Evolutionary conservation across 2,329 filamentous ascomycete species (phyloP).

Genomic region (Juglanconis oblonga): DNA sequence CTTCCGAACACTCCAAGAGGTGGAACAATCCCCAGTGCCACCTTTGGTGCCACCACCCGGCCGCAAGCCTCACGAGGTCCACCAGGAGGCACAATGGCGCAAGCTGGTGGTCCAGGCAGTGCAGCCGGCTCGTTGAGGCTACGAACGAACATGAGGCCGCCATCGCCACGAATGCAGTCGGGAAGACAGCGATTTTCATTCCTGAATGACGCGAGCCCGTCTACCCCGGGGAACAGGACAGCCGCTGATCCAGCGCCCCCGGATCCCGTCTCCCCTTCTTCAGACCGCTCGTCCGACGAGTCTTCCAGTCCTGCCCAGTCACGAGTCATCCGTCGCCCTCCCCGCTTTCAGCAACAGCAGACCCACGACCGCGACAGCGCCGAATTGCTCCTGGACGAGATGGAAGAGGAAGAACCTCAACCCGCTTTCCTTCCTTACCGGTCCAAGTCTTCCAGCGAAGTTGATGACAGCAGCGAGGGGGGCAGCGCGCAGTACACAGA

Average conservation of each 20-base stretch:
- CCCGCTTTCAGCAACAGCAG: slow-evolving; percentile 41
- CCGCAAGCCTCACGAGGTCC: slow-evolving; percentile 46
- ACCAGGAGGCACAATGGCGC: slow-evolving; percentile 43
- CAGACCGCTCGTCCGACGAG: slow-evolving; percentile 27
- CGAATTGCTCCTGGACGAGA: slow-evolving; percentile 19
- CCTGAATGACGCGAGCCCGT: slow-evolving; percentile 34
- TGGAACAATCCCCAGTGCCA: slow-evolving; percentile 16
- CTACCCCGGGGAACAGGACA: slow-evolving; percentile 21
- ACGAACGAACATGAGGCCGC: slow-evolving; percentile 26
- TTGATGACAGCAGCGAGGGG: slow-evolving; percentile 24
- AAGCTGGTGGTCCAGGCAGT: slow-evolving; percentile 9
- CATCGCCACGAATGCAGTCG: slow-evolving; percentile 26
- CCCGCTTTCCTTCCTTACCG: slow-evolving; percentile 54
- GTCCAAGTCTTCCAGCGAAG: slow-evolving; percentile 21
- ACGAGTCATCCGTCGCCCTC: slow-evolving; percentile 58
- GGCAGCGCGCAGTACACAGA: slow-evolving; percentile 33
- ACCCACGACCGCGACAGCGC: slow-evolving; percentile 20
- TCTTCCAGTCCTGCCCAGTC: slow-evolving; percentile 51
- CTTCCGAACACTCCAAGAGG: slow-evolving; percentile 41
- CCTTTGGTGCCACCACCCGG: slow-evolving; percentile 29
- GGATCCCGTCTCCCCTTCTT: slow-evolving; percentile 34
- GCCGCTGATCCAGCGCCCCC: slow-evolving; percentile 38
- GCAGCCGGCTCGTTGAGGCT: slow-evolving; percentile 8
- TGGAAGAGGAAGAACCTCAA: slow-evolving; percentile 51
- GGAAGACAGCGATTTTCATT: slow-evolving; percentile 42